Percentiles rank a stretch among this genome's conserved stretches.
Conservation (phyloP, 75 land plant species). For the Sequoiadendron giganteum region DNA sequence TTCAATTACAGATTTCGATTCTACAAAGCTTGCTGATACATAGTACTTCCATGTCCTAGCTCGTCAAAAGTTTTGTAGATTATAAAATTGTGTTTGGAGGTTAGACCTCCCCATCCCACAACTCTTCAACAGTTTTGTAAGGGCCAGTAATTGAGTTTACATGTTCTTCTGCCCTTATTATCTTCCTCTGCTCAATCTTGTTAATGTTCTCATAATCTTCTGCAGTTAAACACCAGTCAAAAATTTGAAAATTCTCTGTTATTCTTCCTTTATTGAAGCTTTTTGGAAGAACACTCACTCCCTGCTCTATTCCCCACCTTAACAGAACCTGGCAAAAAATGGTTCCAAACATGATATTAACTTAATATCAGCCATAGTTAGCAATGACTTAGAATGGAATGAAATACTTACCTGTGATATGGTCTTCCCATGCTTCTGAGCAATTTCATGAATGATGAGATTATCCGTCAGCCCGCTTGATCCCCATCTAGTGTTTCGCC, state of each 20-base stretch:
- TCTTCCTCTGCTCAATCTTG: slow-evolving; percentile 14
- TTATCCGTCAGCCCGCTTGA: slow-evolving; percentile 19
- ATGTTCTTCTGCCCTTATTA: not conserved
- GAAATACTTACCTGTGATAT: slow-evolving; percentile 34
- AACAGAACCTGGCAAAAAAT: slow-evolving; percentile 17
- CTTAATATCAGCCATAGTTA: not conserved
- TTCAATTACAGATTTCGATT: too few relatives aligned
- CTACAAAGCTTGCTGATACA: too few relatives aligned
- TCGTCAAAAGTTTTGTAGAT: too few relatives aligned
- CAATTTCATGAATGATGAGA: slow-evolving; percentile 35
- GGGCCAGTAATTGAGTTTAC: slow-evolving; percentile 18
- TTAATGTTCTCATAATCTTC: slow-evolving; percentile 23
- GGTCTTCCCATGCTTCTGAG: slow-evolving; percentile 32
- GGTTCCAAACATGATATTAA: not conserved
- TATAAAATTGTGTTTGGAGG: too few relatives aligned
- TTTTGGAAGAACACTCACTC: slow-evolving; percentile 16
- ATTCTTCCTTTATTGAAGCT: slow-evolving; percentile 34
- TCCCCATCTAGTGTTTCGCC: slow-evolving; percentile 27
- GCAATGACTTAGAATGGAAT: not conserved
- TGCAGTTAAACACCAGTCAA: slow-evolving; percentile 28
- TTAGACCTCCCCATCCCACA: slow-evolving; percentile 45
- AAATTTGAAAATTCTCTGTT: slow-evolving; percentile 31
- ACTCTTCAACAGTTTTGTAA: slow-evolving; percentile 29
- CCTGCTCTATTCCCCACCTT: slow-evolving; percentile 29
- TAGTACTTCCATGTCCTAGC: too few relatives aligned